These are phyloP conservation scores for Nothopassalora personata DNA, from an alignment of 2,329 filamentous ascomycete genomes.

Conservation along the genomic window DNA sequence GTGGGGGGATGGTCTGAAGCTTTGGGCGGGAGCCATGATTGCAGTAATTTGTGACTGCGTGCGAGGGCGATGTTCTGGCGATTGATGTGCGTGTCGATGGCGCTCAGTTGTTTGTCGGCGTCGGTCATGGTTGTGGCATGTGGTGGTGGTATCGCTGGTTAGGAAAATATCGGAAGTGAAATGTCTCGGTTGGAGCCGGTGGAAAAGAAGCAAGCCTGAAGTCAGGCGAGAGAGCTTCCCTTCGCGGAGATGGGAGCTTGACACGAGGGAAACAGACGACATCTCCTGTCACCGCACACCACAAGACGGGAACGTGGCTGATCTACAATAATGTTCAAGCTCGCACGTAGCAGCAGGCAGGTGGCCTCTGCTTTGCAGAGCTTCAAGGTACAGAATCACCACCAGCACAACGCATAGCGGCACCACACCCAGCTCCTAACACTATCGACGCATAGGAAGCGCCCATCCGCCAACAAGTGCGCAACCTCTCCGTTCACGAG, in stretches of 20 bases:
- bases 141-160: background rate
- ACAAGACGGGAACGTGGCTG: background rate
- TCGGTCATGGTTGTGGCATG: background rate
- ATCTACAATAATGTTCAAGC: conserved; percentile 66
- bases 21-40: conserved; percentile 49
- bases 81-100: conserved; percentile 50
- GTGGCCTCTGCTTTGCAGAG: conserved; percentile 74
- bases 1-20: conserved; percentile 18
- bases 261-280: background rate
- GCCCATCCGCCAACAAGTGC: conserved; percentile 65
- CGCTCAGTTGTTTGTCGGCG: conserved; percentile 2
- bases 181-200: background rate
- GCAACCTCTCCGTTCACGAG: conserved; percentile 94
- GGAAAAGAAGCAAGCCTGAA: background rate
- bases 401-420: background rate
- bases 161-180: conserved; percentile 4
- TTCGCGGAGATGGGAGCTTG: no score
- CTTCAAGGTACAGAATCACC: conserved; percentile 55
- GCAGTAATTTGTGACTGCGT: conserved; percentile 49
- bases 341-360: conserved; percentile 69
- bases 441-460: conserved; percentile 47
- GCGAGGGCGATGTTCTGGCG: conserved; percentile 49
- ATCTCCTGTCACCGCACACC: conserved; percentile 1
- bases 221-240: background rate
- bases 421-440: conserved; percentile 11